Percentiles rank a stretch among this genome's conserved stretches.
phyloP scores from a whole-genome alignment of 345 rosid genomes.

The Stellera chamaejasme region DNA sequence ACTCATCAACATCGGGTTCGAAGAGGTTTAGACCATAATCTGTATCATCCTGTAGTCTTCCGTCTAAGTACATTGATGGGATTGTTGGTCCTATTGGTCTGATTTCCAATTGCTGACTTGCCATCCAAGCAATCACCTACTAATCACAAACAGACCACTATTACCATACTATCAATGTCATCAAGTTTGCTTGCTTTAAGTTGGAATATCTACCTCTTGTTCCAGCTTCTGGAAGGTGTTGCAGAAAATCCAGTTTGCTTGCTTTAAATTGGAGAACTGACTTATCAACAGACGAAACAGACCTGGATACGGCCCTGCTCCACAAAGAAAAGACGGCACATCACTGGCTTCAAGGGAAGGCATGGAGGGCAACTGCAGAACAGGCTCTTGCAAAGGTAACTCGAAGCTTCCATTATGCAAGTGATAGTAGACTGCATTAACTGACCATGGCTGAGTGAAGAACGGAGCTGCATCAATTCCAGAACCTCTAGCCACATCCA shows the following conservation, averaged over 20 bases:
- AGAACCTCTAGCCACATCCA: constrained; percentile 26
- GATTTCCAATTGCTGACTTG: constrained; percentile 23
- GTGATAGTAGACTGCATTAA: constrained; percentile 31
- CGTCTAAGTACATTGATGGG: constrained; percentile 47
- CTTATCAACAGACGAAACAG: neutral
- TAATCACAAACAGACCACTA: neutral
- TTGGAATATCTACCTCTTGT: constrained; percentile 26
- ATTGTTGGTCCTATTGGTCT: constrained; percentile 46
- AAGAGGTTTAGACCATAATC: constrained; percentile 42
- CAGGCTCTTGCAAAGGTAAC: constrained; percentile 21
- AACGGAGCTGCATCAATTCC: constrained; percentile 30
- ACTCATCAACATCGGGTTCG: constrained; percentile 25
- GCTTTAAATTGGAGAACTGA: constrained; percentile 29
- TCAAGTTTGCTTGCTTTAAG: neutral
- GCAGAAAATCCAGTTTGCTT: constrained; percentile 32
- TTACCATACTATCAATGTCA: neutral
- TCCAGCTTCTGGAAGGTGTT: constrained; percentile 43
- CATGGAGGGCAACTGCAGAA: constrained; percentile 20
- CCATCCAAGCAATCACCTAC: constrained; percentile 39
- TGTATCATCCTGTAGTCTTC: constrained; percentile 35
- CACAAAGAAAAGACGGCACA: constrained; percentile 31
- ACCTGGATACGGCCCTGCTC: constrained; percentile 18
- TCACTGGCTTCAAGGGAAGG: constrained; percentile 28
- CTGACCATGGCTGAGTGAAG: constrained; percentile 44
- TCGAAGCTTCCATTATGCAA: constrained; percentile 15